Evolutionary conservation across 2,329 filamentous ascomycete species (phyloP).

Genomic region (Aspergillus glaucus): DNA sequence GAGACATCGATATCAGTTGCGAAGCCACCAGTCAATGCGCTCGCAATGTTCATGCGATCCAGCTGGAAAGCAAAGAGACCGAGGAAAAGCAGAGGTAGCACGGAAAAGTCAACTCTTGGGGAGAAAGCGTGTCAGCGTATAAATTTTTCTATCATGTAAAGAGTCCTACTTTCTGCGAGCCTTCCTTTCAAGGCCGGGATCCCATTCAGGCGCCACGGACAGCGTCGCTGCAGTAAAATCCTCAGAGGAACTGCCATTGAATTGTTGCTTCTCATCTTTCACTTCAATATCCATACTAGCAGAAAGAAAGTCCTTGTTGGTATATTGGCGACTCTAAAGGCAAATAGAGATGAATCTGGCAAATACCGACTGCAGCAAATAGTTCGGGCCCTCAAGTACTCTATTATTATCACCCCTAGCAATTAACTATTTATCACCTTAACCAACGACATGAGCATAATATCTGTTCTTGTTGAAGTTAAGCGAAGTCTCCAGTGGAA

Average conservation of each 20-base stretch:
- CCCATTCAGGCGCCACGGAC: background rate
- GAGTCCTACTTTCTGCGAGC: background rate
- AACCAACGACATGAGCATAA: background rate
- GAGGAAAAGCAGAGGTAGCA: conserved; percentile 37
- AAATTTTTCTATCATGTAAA: background rate
- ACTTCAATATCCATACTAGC: background rate
- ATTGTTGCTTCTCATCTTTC: background rate
- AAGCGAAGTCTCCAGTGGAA: background rate
- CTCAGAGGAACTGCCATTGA: background rate
- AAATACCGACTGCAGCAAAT: background rate
- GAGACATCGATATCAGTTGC: conserved; percentile 31
- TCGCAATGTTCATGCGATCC: conserved; percentile 48
- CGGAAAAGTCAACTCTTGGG: conserved; percentile 14
- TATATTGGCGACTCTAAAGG: too few species aligned
- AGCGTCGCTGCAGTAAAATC: background rate
- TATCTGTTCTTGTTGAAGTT: background rate
- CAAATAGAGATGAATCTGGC: too few species aligned
- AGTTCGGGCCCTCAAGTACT: background rate
- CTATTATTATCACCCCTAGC: background rate
- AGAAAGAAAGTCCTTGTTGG: background rate
- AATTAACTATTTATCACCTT: background rate
- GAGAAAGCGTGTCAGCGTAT: background rate
- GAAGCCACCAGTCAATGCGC: conserved; percentile 44
- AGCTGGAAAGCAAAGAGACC: conserved; percentile 42
- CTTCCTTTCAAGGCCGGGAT: background rate